Base-by-base conservation (phyloP, 1,284 basidiomycete genomes). In the Rhizopogon parksii region DNA sequence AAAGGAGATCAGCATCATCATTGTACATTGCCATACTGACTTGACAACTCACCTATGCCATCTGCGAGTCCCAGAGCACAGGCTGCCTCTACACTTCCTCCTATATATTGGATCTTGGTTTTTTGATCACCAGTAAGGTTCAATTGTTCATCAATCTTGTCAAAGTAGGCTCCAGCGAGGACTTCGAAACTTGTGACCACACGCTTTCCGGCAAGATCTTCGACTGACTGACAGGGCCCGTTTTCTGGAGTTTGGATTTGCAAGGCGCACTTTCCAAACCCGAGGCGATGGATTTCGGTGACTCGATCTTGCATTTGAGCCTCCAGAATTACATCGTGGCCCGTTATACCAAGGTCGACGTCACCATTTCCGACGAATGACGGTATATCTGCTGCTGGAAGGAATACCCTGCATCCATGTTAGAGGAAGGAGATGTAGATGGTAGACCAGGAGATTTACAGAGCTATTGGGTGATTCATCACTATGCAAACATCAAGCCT, bases 301-400 rank as follows among this genome's bases (percentile, higher is more conserved):
- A 98, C 84, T 50, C 83, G 78, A 14, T 77, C 66, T 56, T 88
- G 74, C 82, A 91, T 91, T 54, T 82, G 76, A 24, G 93, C 79
- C 71, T 99, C 95, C 51, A 94, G 82, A 57, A 99, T 92, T 62
- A 98, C 93, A 71, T 99, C 95, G 71, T 98, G 95, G 1, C 95
- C 95, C 6, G 92, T 95, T 56, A 95, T 94, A 5, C 92, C 93
- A 30, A 91, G 75, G 65, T 95, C 90, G 61, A 99, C 90, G 63
- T 96, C 92, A 50, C 95, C 95, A 68, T 97, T 93, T 27, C 93
- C 96, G 35, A 99, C 96, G 70, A 98, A 99, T 34, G 94, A 95
- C 9, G 95, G 95, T 57, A 99, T 99, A 65, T 99, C 96, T 6
- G 91, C 80, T 1, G 96, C 96, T 19, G 96, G 95, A 15, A 99